phyloP scores from a whole-genome alignment of 2,329 filamentous ascomycete genomes.

The Rutstroemia sydowiana region DNA sequence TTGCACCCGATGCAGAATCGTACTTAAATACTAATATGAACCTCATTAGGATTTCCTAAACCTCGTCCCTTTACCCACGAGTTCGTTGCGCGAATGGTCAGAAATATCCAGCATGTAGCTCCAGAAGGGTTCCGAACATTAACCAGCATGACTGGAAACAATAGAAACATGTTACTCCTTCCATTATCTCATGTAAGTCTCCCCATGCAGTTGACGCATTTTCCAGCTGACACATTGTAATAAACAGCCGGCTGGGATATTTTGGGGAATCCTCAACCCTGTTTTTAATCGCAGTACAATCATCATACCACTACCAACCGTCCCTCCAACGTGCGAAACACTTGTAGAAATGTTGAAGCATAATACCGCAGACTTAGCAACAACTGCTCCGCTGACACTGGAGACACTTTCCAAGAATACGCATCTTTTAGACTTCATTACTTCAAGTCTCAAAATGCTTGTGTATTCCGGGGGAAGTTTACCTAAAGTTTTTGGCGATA shows the following conservation, averaged over 20 bases:
- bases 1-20: background rate
- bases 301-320: background rate
- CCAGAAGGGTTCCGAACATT: background rate
- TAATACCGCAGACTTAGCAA: background rate
- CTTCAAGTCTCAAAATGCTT: background rate
- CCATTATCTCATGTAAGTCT: background rate
- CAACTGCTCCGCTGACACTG: background rate
- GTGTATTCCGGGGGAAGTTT: constrained; percentile 1
- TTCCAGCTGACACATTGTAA: background rate
- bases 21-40: background rate
- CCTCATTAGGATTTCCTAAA: constrained; percentile 36
- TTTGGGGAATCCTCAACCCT: background rate
- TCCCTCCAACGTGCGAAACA: background rate
- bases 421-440: background rate
- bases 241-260: background rate
- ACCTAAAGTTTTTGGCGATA: background rate
- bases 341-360: background rate
- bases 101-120: background rate
- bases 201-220: background rate
- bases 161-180: background rate
- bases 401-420: background rate
- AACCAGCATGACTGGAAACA: background rate
- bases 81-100: background rate
- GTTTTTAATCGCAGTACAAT: background rate
- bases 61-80: constrained; percentile 29